Evolutionary conservation across 1,139 yeast species (phyloP).

Genomic region (Suhomyces bokatorum): DNA sequence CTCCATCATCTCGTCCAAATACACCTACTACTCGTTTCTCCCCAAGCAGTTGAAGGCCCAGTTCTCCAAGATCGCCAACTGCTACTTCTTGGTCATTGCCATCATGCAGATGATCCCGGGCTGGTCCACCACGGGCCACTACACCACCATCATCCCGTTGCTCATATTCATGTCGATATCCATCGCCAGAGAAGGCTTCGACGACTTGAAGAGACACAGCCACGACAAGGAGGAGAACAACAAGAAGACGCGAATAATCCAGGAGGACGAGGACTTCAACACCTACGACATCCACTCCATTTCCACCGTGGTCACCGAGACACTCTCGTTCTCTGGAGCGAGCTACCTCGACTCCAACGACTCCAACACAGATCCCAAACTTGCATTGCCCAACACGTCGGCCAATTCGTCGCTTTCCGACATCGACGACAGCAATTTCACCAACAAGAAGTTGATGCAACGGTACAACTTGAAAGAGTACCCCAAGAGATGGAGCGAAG

Average conservation of each 20-base stretch:
- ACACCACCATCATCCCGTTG: conserved; percentile 88
- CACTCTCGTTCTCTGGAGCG: conserved; percentile 15
- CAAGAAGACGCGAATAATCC: conserved; percentile 49
- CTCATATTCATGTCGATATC: conserved; percentile 87
- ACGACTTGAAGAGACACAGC: conserved; percentile 84
- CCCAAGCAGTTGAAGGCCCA: conserved; percentile 91
- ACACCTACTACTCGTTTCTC: conserved; percentile 74
- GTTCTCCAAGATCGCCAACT: conserved; percentile 87
- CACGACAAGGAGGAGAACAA: conserved; percentile 86
- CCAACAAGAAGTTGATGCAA: conserved; percentile 30
- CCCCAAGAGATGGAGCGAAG: conserved; percentile 64
- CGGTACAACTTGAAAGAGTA: conserved; percentile 36
- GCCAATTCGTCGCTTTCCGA: conserved; percentile 11
- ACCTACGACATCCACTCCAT: conserved; percentile 41
- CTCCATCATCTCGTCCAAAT: conserved; percentile 81
- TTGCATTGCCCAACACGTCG: conserved; percentile 3
- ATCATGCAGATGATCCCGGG: conserved; percentile 94
- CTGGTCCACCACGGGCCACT: conserved; percentile 98
- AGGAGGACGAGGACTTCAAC: conserved; percentile 29
- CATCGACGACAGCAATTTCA: conserved; percentile 11
- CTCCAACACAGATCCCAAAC: neutral
- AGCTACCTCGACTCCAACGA: conserved; percentile 1
- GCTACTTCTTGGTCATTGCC: conserved; percentile 82
- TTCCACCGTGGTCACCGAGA: conserved; percentile 40
- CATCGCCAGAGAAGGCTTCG: conserved; percentile 89